Base-by-base conservation (phyloP, 164 flowering plant genomes). In the Buxus sempervirens region DNA sequence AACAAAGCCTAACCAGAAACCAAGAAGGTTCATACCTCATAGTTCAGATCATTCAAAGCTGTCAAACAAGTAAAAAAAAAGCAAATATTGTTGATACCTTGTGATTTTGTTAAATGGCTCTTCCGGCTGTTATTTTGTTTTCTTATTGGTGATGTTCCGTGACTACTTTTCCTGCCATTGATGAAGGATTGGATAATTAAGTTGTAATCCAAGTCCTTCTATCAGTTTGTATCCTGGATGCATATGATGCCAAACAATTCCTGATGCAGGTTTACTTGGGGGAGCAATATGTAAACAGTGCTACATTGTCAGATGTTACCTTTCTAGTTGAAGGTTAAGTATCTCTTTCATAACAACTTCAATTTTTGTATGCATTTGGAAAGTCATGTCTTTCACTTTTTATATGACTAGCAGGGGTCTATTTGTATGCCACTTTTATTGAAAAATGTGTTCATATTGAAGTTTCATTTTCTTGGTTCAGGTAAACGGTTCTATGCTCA, bases 401-500 rank as follows among this genome's bases (percentile, higher is more conserved):
- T n/a, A n/a, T n/a, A n/a, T n/a, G n/a, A n/a, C n/a, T n/a, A n/a
- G n/a, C n/a, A n/a, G n/a, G n/a, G n/a, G n/a, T n/a, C n/a, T n/a
- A n/a, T n/a, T n/a, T n/a, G n/a, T n/a, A n/a, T n/a, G n/a, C n/a
- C n/a, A n/a, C n/a, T n/a, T n/a, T n/a, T n/a, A n/a, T n/a, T n/a
- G n/a, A n/a, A n/a, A n/a, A n/a, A n/a, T n/a, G n/a, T n/a, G n/a
- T n/a, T n/a, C n/a, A n/a, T n/a, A n/a, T n/a, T n/a, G n/a, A n/a
- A n/a, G n/a, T n/a, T n/a, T n/a, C n/a, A n/a, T 27, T 62, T 24
- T 62, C 60, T 23, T 62, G 51, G 66, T 76, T 65, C 82, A 88
- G 96, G 96, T 63, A 78, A 71, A 67, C 85, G 96, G 69, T 96
- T 96, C 80, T 87, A 87, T 81, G 98, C 99, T 21, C 99, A 96